Conservation (phyloP, 805 yeast species). For the Candida silvicultrix region DNA sequence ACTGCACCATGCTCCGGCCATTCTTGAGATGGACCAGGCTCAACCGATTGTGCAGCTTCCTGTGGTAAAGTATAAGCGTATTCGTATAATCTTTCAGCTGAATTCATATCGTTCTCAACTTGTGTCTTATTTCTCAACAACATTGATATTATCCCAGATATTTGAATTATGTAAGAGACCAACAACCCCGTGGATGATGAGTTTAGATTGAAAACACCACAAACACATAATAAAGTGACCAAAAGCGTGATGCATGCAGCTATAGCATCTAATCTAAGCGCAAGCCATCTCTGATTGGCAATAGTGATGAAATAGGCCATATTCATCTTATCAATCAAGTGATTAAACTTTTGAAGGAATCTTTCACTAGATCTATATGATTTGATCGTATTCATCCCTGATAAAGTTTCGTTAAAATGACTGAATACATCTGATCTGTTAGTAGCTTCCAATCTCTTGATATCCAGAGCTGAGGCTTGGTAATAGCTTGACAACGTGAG, state of each 20-base stretch:
- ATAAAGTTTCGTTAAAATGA: slow-evolving; percentile 63
- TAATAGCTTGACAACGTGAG: slow-evolving; percentile 45
- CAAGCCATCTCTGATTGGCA: slow-evolving; percentile 70
- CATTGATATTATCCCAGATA: slow-evolving; percentile 50
- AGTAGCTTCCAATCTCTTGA: slow-evolving; percentile 69
- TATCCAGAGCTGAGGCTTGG: slow-evolving; percentile 67
- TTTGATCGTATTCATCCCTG: slow-evolving; percentile 61
- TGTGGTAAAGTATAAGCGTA: slow-evolving; percentile 47
- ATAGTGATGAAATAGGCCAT: slow-evolving; percentile 56
- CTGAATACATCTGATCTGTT: slow-evolving; percentile 67
- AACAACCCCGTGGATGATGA: slow-evolving; percentile 67
- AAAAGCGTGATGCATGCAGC: slow-evolving; percentile 47
- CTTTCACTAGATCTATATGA: slow-evolving; percentile 42
- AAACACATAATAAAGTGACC: slow-evolving; percentile 55
- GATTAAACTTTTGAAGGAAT: slow-evolving; percentile 41
- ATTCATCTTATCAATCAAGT: slow-evolving; percentile 54
- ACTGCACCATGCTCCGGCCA: slow-evolving; percentile 57
- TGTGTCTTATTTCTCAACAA: slow-evolving; percentile 41
- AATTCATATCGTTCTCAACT: slow-evolving; percentile 56
- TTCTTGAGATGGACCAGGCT: slow-evolving; percentile 34
- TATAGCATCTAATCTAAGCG: slow-evolving; percentile 50
- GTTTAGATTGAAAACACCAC: slow-evolving; percentile 49
- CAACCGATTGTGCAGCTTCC: slow-evolving; percentile 42
- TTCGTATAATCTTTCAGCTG: slow-evolving; percentile 63
- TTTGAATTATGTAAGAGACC: slow-evolving; percentile 52